Evolutionary conservation across 116 monocot genomes (phyloP), one percentile per base, ranked within the genome.

Genomic region (Cymodocea nodosa): DNA sequence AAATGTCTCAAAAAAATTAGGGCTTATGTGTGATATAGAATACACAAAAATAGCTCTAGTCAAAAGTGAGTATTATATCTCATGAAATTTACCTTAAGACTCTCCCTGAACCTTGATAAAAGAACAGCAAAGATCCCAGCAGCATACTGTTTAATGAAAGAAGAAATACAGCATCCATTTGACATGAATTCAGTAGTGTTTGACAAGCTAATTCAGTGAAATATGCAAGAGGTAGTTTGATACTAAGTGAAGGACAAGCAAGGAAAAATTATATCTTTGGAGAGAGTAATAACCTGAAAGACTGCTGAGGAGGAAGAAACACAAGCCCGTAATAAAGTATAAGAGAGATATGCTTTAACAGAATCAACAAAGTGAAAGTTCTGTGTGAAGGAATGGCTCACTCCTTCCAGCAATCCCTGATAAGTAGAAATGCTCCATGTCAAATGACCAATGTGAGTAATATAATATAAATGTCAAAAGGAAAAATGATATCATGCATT

Each of bases 281-380:
- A 18, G 35, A 19, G 23, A 35, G 18, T 10, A 54, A 53, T 16
- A 48, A 92, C 98, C 98, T 98, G 92, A 77, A 98, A 98, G 37
- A 92, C 86, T 70, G 56, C 73, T 39, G 84, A 71, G 15, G 89
- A 91, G 50, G 91, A 70, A 68, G 98, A 89, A 82, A 98, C 98
- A 71, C 86, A 89, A 54, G 92, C 92, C 7, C 92, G 79, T 63
- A 98, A 71, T 69, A 98, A 73, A 66, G 89, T 89, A 83, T 98
- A 98, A 68, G 86, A 98, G 65, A 98, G 89, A 71, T 98, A 92
- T 60, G 92, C 92, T 76, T 98, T 98, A 44, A 98, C 86, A 19
- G 98, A 98, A 49, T 92, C 92, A 13, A 98, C 92, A 64, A 98
- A 98, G 73, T 92, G 89, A 75, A 92, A 92, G 68, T 89, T 89